Evolutionary conservation across 2,329 filamentous ascomycete genomes (phyloP), one percentile per base, ranked within the genome.

Genomic region (Colletotrichum sidae): DNA sequence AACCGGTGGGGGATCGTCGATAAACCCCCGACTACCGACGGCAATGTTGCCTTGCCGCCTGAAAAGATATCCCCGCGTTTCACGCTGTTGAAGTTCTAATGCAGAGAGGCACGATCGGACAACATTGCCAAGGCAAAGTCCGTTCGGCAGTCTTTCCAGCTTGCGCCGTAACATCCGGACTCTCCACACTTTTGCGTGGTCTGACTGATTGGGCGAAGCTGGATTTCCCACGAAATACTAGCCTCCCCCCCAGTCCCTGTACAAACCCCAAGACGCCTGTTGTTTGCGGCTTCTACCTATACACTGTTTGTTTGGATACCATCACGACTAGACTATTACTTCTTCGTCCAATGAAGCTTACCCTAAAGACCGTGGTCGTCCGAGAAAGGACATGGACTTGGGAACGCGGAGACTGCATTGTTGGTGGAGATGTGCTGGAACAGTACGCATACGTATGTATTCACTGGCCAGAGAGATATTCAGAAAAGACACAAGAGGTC

Each of bases 81-180:
- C 12, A 41, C n/a, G 13, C 35, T 34, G 45, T 17, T 17, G 4
- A 41, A 44, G 25, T 25, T 33, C 2, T 39, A 49, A 35, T 42
- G 44, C 7, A 35, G 17, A n/a, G 41, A 25, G 44, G 13, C 7
- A 15, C 33, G 4, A 37, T 34, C 44, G 54, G 54, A 49, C 44
- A 25, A 17, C 54, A 42, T 35, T 44, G 44, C 33, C 33, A 5
- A 49, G 10, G 3, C 44, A 11, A 12, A 15, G 45, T 33, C 37
- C 54, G 44, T 49, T 47, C 41, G 34, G 41, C 11, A 56, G n/a
- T 47, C n/a, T 6, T 56, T 49, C 54, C 54, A 56, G 35, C 12
- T 17, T 33, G 0, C 25, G 13, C 10, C 17, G 34, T 38, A n/a
- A 25, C 1, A 25, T 25, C 4, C 25, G 25, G 25, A 25, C 25